A percentile compares a stretch with the other conserved stretches of the same genome.
Evolutionary conservation across 139 green algal genomes (phyloP).

Genomic region (Raphidocelis subcapitata): DNA sequence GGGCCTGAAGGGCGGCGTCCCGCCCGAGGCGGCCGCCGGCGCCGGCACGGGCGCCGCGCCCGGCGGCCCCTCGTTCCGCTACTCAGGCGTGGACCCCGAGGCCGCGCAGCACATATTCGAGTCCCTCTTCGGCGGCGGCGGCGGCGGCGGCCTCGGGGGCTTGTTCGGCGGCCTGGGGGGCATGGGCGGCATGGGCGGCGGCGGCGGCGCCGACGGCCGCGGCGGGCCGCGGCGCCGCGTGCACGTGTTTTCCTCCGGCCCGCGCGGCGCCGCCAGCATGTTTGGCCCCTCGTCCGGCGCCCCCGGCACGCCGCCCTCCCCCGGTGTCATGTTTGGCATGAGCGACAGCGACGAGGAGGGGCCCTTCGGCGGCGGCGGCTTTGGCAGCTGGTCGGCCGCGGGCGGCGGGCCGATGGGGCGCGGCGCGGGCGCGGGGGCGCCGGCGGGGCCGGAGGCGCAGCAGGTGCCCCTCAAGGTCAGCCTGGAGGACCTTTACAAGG

Average conservation of each 20-base stretch:
- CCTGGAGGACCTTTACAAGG: conserved; percentile 75
- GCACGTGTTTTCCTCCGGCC: neutral
- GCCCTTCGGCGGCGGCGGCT: neutral
- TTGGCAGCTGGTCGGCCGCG: neutral
- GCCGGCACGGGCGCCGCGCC: neutral
- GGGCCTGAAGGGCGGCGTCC: conserved; percentile 66
- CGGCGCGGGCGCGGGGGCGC: neutral
- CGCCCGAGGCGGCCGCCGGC: neutral
- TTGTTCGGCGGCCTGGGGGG: conserved; percentile 46
- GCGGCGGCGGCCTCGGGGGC: conserved; percentile 32
- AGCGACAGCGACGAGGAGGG: neutral
- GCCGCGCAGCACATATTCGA: conserved; percentile 16
- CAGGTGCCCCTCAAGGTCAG: conserved; percentile 48
- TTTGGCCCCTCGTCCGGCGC: neutral
- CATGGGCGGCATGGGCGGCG: conserved; percentile 38
- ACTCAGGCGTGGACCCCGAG: conserved; percentile 2
- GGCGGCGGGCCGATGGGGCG: neutral
- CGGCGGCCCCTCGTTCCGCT: conserved; percentile 24
- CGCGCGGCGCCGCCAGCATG: neutral
- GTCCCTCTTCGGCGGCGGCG: conserved; percentile 20
- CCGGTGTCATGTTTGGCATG: no score
- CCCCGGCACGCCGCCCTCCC: no score
- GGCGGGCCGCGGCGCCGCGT: neutral
- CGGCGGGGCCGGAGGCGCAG: conserved; percentile 3
- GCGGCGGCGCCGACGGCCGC: neutral